Base-by-base conservation (phyloP, 345 rosid genomes). In the Luvunga scandens region DNA sequence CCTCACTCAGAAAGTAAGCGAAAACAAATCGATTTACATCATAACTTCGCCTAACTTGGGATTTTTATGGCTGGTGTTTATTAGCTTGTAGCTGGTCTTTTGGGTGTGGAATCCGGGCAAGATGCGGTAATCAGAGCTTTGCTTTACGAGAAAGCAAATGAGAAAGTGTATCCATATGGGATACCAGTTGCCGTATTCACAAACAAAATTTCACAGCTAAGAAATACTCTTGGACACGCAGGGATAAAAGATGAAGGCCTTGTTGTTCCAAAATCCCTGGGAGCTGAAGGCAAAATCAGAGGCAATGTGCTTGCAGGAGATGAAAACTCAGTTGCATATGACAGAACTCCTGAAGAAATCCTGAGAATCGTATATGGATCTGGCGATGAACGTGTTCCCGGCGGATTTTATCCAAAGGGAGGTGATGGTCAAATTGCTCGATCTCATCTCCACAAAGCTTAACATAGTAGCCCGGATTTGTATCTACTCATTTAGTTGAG, bases 41-140 rank as follows among this genome's bases (percentile, higher is more conserved):
- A 18, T 4, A 53, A 30, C 2, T 53, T 30, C 21, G 61, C 25
- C 61, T 50, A 18, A 50, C 3, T 1, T 9, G 19, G 3, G 14
- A 0, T 7, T 24, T 69, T 18, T 53, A 18, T 53, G 57, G 38
- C 18, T 18, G 4, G 34, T 66, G 25, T 25, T 31, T 8, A 6
- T 2, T 85, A 95, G 95, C 81, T 95, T 27, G 95, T 91, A 27
- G 94, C 95, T 8, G 93, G 94, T n/a, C 95, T 91, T 25, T 80
- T 92, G 62, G 98, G 91, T 1, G 93, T 91, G 50, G 91, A 93
- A 81, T 84, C 97, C 0, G 98, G 97, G 7, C 98, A 92, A 72
- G 98, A 93, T 31, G 98, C 95, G 0, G 88, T 92, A 7, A 91
- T 95, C 57, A 68, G 95, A 73, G 79, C 86, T 72, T 56, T 93